Evolutionary conservation across 2,329 filamentous ascomycete genomes (phyloP).

Genomic region (Aspergillus tubingensis): DNA sequence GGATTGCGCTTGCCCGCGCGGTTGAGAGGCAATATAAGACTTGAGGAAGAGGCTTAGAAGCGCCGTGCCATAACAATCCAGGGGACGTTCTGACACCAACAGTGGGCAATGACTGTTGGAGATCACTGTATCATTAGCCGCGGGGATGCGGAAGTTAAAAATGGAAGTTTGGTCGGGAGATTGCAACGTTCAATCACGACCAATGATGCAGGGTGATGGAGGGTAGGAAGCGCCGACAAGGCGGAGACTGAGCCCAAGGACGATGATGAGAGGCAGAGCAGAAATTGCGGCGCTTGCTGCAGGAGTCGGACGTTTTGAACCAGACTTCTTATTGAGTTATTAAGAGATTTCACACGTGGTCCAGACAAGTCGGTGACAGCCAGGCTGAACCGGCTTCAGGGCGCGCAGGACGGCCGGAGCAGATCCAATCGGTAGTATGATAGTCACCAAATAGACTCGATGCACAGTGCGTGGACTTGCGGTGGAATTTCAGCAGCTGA

Average conservation of each 20-base stretch:
- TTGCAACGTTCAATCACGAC: conserved; percentile 9
- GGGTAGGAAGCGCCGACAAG: conserved; percentile 25
- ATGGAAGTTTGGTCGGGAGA: conserved; percentile 17
- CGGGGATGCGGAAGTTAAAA: conserved; percentile 20
- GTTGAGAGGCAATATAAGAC: conserved; percentile 18
- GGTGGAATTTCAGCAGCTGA: conserved; percentile 5
- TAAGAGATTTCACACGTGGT: conserved; percentile 18
- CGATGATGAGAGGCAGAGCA: conserved; percentile 13
- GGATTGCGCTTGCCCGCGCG: conserved; percentile 3
- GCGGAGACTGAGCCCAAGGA: conserved; percentile 16
- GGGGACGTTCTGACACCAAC: conserved; percentile 15
- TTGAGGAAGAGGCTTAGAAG: conserved; percentile 8
- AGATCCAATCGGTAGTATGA: not conserved
- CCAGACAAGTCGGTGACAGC: conserved; percentile 7
- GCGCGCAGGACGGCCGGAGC: not conserved
- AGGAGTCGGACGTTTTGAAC: conserved; percentile 16
- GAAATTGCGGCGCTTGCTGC: conserved; percentile 23
- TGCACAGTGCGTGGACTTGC: not conserved
- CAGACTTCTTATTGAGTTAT: conserved; percentile 7
- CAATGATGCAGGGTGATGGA: conserved; percentile 19
- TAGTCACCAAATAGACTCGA: not conserved
- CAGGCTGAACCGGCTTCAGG: conserved; percentile 6
- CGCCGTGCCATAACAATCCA: conserved; percentile 16
- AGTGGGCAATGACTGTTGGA: conserved; percentile 14
- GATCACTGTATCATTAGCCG: conserved; percentile 26